Evolutionary conservation across 2,329 filamentous ascomycete species (phyloP), one percentile per base, ranked within the genome.

Genomic region (Fusarium sp.): DNA sequence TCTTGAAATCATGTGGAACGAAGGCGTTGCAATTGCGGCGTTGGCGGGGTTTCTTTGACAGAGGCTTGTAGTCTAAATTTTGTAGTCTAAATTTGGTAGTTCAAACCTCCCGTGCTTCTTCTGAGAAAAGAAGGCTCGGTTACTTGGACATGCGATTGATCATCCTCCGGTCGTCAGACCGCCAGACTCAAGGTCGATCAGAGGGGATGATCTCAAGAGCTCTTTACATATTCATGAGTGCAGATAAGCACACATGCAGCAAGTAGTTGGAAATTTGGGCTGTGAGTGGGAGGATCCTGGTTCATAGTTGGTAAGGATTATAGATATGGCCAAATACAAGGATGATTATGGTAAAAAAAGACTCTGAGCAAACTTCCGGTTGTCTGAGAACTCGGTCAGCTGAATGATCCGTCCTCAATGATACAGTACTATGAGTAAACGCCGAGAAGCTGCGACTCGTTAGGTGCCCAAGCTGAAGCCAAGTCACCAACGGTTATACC

Each of bases 391-490:
- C 71, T 64, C 55, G 67, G 67, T 72, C 71, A 56, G 56, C 71
- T 55, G 50, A 39, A 59, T 26, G 56, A 36, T 47, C 59, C 66
- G 61, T 57, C 54, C 62, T 63, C 47, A 26, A 57, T 26, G 26
- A 56, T 66, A 45, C 54, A 56, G 26, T 42, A 41, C 36, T 59
- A 42, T 72, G 17, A 42, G 20, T 32, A n/a, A n/a, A 56, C 52
- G 30, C 58, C 41, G 48, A 44, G 50, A 56, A 64, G 62, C 66
- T 72, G 57, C 48, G 58, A 66, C 71, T 60, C 56, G 39, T 22
- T 74, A 55, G 55, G n/a, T 72, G 60, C 65, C 72, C 71, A 63
- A 74, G 71, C 72, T 65, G 56, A 58, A 59, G 59, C 58, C 61
- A 57, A 50, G 57, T 39, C 42, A 56, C 61, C 39, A 70, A 66